Evolutionary conservation across 352 stramenopile genomes (phyloP), one percentile per base, ranked within the genome.

Genomic region (Phytophthora parvispora): DNA sequence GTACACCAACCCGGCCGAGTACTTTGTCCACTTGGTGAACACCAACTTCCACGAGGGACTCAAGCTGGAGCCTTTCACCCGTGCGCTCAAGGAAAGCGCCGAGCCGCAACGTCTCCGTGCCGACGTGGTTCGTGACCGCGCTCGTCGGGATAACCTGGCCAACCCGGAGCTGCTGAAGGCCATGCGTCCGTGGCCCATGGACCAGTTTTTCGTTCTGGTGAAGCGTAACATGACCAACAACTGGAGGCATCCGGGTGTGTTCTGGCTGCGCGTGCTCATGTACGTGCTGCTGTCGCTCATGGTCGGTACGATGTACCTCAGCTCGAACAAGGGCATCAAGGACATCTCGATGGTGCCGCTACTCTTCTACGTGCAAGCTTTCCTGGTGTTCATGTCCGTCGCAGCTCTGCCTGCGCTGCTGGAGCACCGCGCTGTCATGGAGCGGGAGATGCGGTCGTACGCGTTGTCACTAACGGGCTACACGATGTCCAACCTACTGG

Each of bases 321-420:
- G 58, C 38, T 78, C 86, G 2, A 85, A 89, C 63, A 15, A 43
- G 1, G 62, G 47, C 0, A 64, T 79, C 34, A 85, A 83, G 62
- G 38, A 70, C 20, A 12, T 43, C 2, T 74, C 74, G 1, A 80
- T 89, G 29, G 81, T 91, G 28, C 77, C 89, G 15, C 73, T 98
- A 47, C 74, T 98, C 20, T 98, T 97, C 74, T 97, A 96, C 78
- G 84, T 96, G 25, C 88, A 96, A 60, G 91, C 91, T 34, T 98
- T 98, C 67, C 79, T 98, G 47, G 89, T 97, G 28, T 98, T 97
- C 74, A 98, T 98, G 92, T 94, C 81, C n/a, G 86, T 98, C 8
- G 92, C 92, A 1, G 86, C 85, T 1, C 66, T 98, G 18, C 94
- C 94, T 3, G 90, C 91, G 49, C 81, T 97, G 20, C 80, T 98